A percentile compares a stretch with the other conserved stretches of the same genome.
Conservation (phyloP, 2,329 filamentous ascomycete species). For the Fonsecaea monophora region DNA sequence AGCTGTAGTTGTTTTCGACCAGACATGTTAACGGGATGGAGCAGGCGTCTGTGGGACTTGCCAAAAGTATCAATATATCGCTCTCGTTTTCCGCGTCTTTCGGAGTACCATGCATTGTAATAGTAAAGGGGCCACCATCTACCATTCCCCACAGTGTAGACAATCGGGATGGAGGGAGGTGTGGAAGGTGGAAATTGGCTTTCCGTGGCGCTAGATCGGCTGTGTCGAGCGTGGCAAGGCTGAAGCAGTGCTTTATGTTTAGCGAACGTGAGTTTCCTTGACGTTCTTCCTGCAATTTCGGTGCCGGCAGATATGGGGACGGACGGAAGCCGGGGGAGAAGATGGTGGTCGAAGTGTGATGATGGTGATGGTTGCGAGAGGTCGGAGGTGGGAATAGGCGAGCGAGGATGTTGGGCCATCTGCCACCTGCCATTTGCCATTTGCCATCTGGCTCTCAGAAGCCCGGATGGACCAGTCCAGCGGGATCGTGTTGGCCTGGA, state of each 20-base stretch:
- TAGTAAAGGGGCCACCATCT: background rate
- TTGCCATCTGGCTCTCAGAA: background rate
- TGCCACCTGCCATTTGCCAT: background rate
- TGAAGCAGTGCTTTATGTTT: background rate
- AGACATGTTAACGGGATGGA: background rate
- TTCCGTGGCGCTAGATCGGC: slow-evolving; percentile 9
- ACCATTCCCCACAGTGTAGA: background rate
- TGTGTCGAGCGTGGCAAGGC: slow-evolving; percentile 3
- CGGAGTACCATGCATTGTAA: background rate
- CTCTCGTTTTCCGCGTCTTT: background rate
- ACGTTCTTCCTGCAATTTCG: slow-evolving; percentile 1
- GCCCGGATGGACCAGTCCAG: background rate
- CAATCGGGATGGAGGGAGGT: background rate
- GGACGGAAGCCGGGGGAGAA: background rate
- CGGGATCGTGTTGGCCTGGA: background rate
- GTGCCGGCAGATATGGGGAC: background rate
- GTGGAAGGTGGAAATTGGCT: slow-evolving; percentile 11
- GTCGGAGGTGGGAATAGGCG: background rate
- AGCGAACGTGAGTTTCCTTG: slow-evolving; percentile 14
- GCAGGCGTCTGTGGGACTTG: background rate
- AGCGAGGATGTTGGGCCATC: background rate
- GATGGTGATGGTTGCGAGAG: background rate
- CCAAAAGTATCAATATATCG: slow-evolving; percentile 10
- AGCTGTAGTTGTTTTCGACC: slow-evolving; percentile 49
- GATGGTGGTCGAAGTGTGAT: background rate